phyloP scores from a whole-genome alignment of 352 stramenopile species.

The Globisporangium paroecandrum region DNA sequence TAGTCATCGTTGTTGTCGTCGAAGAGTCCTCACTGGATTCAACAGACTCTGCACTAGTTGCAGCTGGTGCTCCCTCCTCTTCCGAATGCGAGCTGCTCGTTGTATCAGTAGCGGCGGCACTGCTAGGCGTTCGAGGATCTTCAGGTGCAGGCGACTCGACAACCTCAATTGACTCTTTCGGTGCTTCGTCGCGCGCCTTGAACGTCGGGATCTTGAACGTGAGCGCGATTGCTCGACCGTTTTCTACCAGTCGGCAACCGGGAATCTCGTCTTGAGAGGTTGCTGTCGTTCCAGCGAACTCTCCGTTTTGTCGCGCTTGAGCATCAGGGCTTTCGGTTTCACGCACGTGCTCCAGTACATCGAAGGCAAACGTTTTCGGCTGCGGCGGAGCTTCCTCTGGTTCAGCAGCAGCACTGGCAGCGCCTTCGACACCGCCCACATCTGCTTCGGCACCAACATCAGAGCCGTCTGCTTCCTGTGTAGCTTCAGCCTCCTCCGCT shows the following conservation, averaged over 20 bases:
- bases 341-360: slow-evolving; percentile 18
- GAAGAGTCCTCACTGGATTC: not conserved
- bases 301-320: slow-evolving; percentile 1
- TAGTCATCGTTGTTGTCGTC: not conserved
- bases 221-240: slow-evolving; percentile 16
- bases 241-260: slow-evolving; percentile 13
- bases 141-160: not conserved
- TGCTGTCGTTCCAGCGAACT: not conserved
- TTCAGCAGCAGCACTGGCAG: not conserved
- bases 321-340: slow-evolving; percentile 1
- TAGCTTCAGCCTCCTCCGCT: not conserved
- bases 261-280: not conserved
- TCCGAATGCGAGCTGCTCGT: slow-evolving; percentile 1
- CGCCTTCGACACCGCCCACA: not conserved
- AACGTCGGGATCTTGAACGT: slow-evolving; percentile 21
- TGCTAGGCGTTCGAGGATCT: not conserved
- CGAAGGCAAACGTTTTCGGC: slow-evolving; percentile 23
- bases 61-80: not conserved
- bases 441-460: slow-evolving; percentile 6
- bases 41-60: not conserved
- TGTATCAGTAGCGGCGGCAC: not conserved
- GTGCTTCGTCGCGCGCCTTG: slow-evolving; percentile 13
- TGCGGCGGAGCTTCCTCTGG: not conserved
- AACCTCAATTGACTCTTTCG: slow-evolving; percentile 9
- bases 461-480: not conserved